Evolutionary conservation across 2,329 filamentous ascomycete species (phyloP).

Genomic region (Neofusicoccum cordaticola): DNA sequence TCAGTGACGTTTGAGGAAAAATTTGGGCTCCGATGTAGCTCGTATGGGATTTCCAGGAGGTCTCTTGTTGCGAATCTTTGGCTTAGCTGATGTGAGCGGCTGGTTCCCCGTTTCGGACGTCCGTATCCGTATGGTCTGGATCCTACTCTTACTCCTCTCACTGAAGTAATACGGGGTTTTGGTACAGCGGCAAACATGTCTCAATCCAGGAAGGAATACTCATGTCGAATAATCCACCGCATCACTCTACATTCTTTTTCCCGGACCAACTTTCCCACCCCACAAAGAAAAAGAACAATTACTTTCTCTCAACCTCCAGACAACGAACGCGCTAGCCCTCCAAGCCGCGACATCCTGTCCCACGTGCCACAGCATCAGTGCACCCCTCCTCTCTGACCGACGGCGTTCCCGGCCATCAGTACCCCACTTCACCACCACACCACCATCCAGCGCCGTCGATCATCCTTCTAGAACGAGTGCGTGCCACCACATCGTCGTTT

Average conservation of each 20-base stretch:
- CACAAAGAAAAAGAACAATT: neutral
- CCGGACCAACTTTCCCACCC: no score
- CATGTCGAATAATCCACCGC: no score
- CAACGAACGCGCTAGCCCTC: neutral
- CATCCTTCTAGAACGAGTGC: neutral
- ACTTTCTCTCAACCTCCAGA: neutral
- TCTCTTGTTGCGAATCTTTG: neutral
- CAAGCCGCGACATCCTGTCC: neutral
- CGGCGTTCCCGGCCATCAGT: neutral
- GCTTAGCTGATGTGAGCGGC: neutral
- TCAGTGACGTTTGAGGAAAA: neutral
- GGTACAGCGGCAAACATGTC: no score
- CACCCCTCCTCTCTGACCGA: neutral
- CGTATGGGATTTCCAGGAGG: no score
- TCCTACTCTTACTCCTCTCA: no score
- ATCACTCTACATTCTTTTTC: no score
- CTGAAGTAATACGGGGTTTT: no score
- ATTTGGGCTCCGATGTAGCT: no score
- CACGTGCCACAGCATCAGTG: neutral
- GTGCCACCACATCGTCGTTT: neutral
- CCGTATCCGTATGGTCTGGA: no score
- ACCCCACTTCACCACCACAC: neutral
- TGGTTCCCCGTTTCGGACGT: neutral
- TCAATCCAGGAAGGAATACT: no score
- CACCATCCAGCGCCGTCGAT: neutral